Evolutionary conservation across 1,139 yeast species (phyloP).

Genomic region (Kurtzmaniella natalensis): DNA sequence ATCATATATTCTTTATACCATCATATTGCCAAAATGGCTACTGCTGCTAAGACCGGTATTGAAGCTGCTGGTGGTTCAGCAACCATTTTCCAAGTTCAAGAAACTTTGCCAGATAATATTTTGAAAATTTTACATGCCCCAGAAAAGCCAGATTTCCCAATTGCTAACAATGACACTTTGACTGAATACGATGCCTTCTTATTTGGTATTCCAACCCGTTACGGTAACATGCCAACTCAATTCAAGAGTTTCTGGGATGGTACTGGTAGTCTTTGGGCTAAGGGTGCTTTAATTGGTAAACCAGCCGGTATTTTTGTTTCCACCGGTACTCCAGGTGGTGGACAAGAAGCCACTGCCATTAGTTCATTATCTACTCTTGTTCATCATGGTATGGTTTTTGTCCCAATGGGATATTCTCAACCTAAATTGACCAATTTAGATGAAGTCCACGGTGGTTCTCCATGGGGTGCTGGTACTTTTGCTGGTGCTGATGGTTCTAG

Average conservation of each 20-base stretch:
- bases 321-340: constrained; percentile 37
- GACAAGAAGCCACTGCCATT: constrained; percentile 35
- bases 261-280: constrained; percentile 37
- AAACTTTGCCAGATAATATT: constrained; percentile 28
- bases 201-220: constrained; percentile 39
- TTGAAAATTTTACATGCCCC: constrained; percentile 30
- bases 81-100: constrained; percentile 34
- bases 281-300: constrained; percentile 33
- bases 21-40: constrained; percentile 33
- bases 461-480: constrained; percentile 41
- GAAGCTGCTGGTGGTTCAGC: constrained; percentile 37
- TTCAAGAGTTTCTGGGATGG: constrained; percentile 37
- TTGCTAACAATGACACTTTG: constrained; percentile 29
- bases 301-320: constrained; percentile 35
- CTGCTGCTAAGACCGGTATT: constrained; percentile 30
- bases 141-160: constrained; percentile 28
- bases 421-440: constrained; percentile 24
- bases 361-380: constrained; percentile 29
- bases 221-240: constrained; percentile 36
- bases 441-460: constrained; percentile 37
- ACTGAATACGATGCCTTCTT: constrained; percentile 32
- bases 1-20: constrained; percentile 35
- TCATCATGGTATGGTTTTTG: constrained; percentile 36
- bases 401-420: constrained; percentile 36
- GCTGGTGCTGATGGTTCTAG: constrained; percentile 38